Conservation (phyloP, 108 stramenopile species). For the Stephanodiscus minutulus region DNA sequence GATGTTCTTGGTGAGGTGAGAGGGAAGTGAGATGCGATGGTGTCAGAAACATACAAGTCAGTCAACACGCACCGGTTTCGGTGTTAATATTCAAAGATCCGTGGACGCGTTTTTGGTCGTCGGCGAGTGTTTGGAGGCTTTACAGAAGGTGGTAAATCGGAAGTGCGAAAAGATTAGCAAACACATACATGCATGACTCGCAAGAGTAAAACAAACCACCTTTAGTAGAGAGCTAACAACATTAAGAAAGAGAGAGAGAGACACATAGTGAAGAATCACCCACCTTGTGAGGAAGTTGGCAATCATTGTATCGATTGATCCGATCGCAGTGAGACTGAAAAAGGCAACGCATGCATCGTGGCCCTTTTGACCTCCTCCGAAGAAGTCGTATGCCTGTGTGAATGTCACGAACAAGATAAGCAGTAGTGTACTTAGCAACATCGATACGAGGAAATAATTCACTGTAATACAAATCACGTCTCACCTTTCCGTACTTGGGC, state of each 20-base stretch:
- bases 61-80: conserved; percentile 70
- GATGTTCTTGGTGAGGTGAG: neutral
- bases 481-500: conserved; percentile 85
- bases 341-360: conserved; percentile 94
- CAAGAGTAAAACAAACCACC: neutral
- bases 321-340: conserved; percentile 83
- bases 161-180: neutral
- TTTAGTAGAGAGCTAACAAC: too few relatives aligned
- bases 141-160: neutral
- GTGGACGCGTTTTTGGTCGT: conserved; percentile 93
- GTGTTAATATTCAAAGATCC: conserved; percentile 98
- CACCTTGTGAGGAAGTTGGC: conserved; percentile 76
- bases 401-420: neutral
- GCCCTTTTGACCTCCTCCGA: conserved; percentile 81
- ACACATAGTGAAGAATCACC: neutral
- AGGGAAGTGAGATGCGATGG: neutral
- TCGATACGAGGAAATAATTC: neutral
- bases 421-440: conserved; percentile 6
- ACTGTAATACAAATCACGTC: conserved; percentile 1
- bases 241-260: neutral
- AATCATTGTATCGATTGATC: conserved; percentile 98
- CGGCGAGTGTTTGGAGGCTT: conserved; percentile 88
- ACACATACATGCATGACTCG: neutral
- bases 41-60: neutral
- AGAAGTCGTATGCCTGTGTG: conserved; percentile 75